These are phyloP conservation scores for Tremella yokohamensis DNA, from an alignment of 768 basidiomycete genomes.

Conservation along the genomic window DNA sequence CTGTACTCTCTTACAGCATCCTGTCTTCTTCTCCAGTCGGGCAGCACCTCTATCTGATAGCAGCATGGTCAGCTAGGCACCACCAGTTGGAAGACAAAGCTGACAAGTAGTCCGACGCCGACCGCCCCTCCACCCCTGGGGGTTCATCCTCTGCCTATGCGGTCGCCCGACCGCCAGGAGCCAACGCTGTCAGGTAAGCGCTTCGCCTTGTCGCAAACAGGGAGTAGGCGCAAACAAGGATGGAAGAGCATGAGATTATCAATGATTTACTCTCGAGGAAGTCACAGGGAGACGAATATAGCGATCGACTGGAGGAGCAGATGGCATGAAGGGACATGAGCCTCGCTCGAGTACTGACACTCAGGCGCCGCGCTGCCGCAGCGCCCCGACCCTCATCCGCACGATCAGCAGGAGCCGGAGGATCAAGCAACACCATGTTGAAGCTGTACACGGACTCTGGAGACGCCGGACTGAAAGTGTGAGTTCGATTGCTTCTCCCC, in stretches of 20 bases:
- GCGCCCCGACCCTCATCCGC: constrained; percentile 72
- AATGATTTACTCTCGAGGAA: not conserved
- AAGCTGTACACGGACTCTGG: constrained; percentile 94
- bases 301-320: too few species aligned
- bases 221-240: not conserved
- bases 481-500: constrained; percentile 52
- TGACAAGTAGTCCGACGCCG: constrained; percentile 35
- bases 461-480: constrained; percentile 96
- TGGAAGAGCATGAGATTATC: not conserved
- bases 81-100: too few species aligned
- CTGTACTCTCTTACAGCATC: too few species aligned
- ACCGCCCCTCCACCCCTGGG: constrained; percentile 46
- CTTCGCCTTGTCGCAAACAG: not conserved
- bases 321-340: not conserved
- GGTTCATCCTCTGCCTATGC: constrained; percentile 34
- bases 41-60: too few species aligned
- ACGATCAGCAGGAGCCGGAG: constrained; percentile 89
- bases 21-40: too few species aligned
- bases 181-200: constrained; percentile 50
- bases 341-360: not conserved
- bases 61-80: too few species aligned
- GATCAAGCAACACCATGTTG: constrained; percentile 96
- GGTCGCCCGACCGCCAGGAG: constrained; percentile 48
- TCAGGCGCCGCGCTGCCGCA: constrained; percentile 48
- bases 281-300: not conserved